Conservation (phyloP, 2,329 filamentous ascomycete genomes). For the Diatrype stigma region DNA sequence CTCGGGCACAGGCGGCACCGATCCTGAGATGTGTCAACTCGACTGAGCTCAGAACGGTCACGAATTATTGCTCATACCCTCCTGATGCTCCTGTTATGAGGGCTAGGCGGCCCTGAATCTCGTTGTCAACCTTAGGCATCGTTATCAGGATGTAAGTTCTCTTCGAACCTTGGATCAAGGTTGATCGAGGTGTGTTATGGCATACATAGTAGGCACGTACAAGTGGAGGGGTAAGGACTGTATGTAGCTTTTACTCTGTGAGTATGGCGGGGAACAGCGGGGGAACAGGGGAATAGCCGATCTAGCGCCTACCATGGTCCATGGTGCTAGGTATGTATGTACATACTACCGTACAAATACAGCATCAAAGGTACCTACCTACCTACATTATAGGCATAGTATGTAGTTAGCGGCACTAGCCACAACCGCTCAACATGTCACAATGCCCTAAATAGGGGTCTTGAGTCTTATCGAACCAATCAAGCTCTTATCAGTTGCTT, state of each 20-base stretch:
- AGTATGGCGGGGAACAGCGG: too few relatives aligned
- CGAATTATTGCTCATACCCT: slow-evolving; percentile 19
- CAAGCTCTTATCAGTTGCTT: slow-evolving; percentile 21
- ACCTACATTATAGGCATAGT: too few relatives aligned
- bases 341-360: too few relatives aligned
- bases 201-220: not conserved
- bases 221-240: not conserved
- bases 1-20: slow-evolving; percentile 29
- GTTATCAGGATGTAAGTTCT: not conserved
- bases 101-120: slow-evolving; percentile 28
- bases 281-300: too few relatives aligned
- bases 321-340: too few relatives aligned
- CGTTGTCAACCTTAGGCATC: slow-evolving; percentile 29
- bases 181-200: not conserved
- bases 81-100: slow-evolving; percentile 33
- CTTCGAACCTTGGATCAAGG: too few relatives aligned
- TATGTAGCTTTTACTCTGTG: too few relatives aligned
- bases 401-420: not conserved
- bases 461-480: slow-evolving; percentile 22
- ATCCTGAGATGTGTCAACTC: slow-evolving; percentile 21
- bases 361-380: too few relatives aligned
- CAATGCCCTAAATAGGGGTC: slow-evolving; percentile 6
- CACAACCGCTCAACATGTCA: not conserved
- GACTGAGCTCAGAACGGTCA: not conserved
- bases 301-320: too few relatives aligned